These are phyloP conservation scores for Pachysandra terminalis DNA, from an alignment of 164 flowering plant species.

Conservation along the genomic window DNA sequence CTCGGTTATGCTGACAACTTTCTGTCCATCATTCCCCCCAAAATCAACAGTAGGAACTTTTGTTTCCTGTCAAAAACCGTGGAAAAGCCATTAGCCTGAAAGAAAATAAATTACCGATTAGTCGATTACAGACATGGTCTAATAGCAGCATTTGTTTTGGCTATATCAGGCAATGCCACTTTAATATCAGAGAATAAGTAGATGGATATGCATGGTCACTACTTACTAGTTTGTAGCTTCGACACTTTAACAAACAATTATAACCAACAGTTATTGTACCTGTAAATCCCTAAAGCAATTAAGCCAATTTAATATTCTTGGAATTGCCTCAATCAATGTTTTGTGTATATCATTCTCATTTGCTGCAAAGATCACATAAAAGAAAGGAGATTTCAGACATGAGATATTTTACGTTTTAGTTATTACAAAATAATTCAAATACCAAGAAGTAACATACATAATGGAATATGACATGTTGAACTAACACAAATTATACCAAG, in stretches of 20 bases:
- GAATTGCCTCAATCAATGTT: conserved; percentile 65
- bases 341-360: conserved; percentile 57
- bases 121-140: too few species aligned
- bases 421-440: background rate
- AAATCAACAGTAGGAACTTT: conserved; percentile 46
- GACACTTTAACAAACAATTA: background rate
- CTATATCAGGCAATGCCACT: too few species aligned
- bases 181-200: background rate
- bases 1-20: conserved; percentile 59
- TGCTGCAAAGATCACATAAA: conserved; percentile 48
- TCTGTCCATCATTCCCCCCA: conserved; percentile 51
- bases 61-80: conserved; percentile 32
- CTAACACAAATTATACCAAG: background rate
- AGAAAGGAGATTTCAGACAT: background rate
- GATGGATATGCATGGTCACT: background rate
- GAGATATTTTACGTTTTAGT: background rate
- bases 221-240: background rate
- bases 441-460: background rate
- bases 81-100: conserved; percentile 1
- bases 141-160: too few species aligned
- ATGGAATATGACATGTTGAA: background rate
- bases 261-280: conserved; percentile 33
- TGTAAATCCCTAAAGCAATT: conserved; percentile 45
- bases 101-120: too few species aligned
- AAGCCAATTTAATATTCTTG: conserved; percentile 75